Percentiles rank a stretch among this genome's conserved stretches.
Conservation (phyloP, 1,284 basidiomycete genomes). For the Cutaneotrichosporon sp. region DNA sequence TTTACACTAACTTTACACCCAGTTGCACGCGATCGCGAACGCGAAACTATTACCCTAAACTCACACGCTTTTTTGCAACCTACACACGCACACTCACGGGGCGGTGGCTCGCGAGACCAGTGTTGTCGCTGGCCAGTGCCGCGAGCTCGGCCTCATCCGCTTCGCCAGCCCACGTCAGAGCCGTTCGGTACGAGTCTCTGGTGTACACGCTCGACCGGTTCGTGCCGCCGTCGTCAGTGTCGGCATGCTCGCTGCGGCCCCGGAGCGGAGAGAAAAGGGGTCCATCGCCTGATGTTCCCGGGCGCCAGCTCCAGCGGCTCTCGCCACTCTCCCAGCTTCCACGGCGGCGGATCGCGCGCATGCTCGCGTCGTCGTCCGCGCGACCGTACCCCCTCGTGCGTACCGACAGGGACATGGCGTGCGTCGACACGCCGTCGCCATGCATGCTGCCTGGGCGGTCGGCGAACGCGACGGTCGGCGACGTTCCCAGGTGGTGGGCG, state of each 20-base stretch:
- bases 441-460: slow-evolving; percentile 9
- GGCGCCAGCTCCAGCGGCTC: slow-evolving; percentile 35
- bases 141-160: slow-evolving; percentile 1
- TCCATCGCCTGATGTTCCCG: slow-evolving; percentile 4
- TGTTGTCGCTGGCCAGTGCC: neutral
- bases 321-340: slow-evolving; percentile 40
- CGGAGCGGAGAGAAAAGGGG: slow-evolving; percentile 4
- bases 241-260: slow-evolving; percentile 2
- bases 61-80: neutral
- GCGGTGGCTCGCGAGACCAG: slow-evolving; percentile 3
- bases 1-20: slow-evolving; percentile 1
- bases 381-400: slow-evolving; percentile 11
- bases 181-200: slow-evolving; percentile 16
- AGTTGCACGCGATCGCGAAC: too few species aligned
- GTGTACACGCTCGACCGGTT: slow-evolving; percentile 11
- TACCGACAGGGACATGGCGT: slow-evolving; percentile 11
- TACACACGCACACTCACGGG: slow-evolving; percentile 13
- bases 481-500: neutral
- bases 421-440: slow-evolving; percentile 12
- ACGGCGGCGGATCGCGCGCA: slow-evolving; percentile 29
- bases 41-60: neutral
- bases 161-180: slow-evolving; percentile 7
- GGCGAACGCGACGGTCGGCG: slow-evolving; percentile 13
- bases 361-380: slow-evolving; percentile 22
- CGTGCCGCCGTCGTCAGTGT: neutral